Conservation (phyloP, 2,329 filamentous ascomycete genomes). For the Paraphoma sp. region DNA sequence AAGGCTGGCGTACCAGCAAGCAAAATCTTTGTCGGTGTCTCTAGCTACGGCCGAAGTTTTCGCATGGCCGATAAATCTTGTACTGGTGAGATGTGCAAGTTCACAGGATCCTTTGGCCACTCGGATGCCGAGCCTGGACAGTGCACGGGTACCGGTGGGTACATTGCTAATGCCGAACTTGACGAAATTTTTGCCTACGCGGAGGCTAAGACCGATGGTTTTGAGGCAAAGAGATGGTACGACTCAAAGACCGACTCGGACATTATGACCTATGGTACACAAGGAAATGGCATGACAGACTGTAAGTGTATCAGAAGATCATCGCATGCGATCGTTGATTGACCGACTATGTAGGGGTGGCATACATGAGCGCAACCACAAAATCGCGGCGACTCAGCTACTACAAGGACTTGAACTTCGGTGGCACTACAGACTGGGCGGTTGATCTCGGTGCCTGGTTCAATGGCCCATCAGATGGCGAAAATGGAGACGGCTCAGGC, state of each 20-base stretch:
- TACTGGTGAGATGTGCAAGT: constrained; percentile 41
- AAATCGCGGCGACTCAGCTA: constrained; percentile 24
- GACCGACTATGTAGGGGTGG: constrained; percentile 19
- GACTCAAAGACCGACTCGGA: constrained; percentile 1
- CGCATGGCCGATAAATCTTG: constrained; percentile 44
- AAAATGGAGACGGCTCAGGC: not conserved
- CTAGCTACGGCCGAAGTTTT: constrained; percentile 47
- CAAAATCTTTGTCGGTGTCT: constrained; percentile 43
- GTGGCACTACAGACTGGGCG: constrained; percentile 48
- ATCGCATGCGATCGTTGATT: too few relatives aligned
- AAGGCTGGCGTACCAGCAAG: constrained; percentile 37
- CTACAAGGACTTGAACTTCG: constrained; percentile 36
- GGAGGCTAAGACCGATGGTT: not conserved
- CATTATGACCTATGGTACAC: constrained; percentile 22
- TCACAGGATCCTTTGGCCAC: constrained; percentile 28
- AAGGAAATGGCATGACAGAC: too few relatives aligned
- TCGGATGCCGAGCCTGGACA: constrained; percentile 42
- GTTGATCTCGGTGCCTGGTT: constrained; percentile 31
- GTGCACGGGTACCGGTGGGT: constrained; percentile 51
- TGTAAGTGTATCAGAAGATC: too few relatives aligned
- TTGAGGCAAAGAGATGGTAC: constrained; percentile 22
- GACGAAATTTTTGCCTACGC: constrained; percentile 32
- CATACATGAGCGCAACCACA: constrained; percentile 26
- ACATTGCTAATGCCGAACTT: constrained; percentile 52
- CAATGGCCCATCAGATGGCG: not conserved